Conservation (phyloP, 169 alveolate species). For the Pseudocohnilembus persalinus region DNA sequence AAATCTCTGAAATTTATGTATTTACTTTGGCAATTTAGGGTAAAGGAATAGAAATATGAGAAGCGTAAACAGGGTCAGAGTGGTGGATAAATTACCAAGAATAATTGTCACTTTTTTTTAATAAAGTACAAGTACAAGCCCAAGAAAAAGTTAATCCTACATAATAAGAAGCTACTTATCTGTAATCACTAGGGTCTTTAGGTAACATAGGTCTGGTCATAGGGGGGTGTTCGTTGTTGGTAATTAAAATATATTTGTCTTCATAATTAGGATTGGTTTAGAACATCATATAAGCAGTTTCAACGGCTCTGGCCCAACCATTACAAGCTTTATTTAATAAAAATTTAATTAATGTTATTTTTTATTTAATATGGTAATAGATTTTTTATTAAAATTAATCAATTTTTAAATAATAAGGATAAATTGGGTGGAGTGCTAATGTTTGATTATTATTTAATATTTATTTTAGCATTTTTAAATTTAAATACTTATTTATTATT, state of each 20-base stretch:
- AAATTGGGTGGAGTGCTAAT: too few relatives aligned
- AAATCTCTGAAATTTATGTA: not conserved
- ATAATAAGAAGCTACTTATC: not conserved
- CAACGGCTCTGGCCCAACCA: not conserved
- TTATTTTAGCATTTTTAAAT: too few relatives aligned
- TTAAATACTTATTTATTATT: too few relatives aligned
- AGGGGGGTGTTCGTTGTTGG: not conserved
- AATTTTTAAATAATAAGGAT: too few relatives aligned
- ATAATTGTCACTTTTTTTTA: not conserved
- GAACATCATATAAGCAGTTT: not conserved
- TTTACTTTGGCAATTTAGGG: not conserved
- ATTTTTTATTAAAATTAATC: too few relatives aligned
- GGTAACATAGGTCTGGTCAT: not conserved
- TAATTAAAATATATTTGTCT: not conserved
- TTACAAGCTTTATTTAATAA: not conserved
- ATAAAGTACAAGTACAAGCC: not conserved
- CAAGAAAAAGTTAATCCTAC: not conserved
- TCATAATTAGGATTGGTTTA: not conserved
- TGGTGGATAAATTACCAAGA: not conserved
- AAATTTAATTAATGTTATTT: too few relatives aligned
- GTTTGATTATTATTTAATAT: too few relatives aligned
- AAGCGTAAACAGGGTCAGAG: not conserved
- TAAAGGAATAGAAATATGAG: not conserved
- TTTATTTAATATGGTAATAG: too few relatives aligned
- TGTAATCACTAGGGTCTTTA: not conserved